phyloP scores from a whole-genome alignment of 73 alveolate genomes.

The Symbiodinium natans region DNA sequence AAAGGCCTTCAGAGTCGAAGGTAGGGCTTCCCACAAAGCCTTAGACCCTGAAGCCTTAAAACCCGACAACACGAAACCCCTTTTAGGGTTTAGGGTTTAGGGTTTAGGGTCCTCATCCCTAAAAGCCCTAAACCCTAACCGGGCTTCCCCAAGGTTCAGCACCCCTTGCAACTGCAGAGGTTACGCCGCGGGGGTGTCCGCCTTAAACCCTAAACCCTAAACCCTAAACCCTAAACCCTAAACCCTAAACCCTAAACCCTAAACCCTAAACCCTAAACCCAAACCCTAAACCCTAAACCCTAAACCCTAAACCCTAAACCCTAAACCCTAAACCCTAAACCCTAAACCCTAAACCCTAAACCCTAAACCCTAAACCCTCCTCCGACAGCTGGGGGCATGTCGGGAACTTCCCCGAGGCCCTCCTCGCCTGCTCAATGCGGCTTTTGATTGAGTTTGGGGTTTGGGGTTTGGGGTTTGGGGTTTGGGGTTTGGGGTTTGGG shows the following conservation, averaged over 20 bases:
- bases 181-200: no score
- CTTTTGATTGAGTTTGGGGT: neutral
- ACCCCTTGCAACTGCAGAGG: no score
- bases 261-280: neutral
- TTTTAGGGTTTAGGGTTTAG: neutral
- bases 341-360: neutral
- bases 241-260: neutral
- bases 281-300: neutral
- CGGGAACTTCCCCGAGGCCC: constrained; percentile 72
- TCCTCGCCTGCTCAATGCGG: constrained; percentile 4
- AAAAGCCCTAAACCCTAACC: neutral
- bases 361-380: constrained; percentile 1
- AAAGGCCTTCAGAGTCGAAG: no score
- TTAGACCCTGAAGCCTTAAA: no score
- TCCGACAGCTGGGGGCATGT: constrained; percentile 76
- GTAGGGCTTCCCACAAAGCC: no score
- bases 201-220: neutral
- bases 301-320: neutral
- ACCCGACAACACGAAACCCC: no score
- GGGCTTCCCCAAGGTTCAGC: neutral
- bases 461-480: no score
- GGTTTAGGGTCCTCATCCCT: no score
- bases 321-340: neutral
- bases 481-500: no score
- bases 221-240: neutral